Evolutionary conservation across 495 filamentous ascomycete species (phyloP).

Genomic region (Articulospora tetracladia): DNA sequence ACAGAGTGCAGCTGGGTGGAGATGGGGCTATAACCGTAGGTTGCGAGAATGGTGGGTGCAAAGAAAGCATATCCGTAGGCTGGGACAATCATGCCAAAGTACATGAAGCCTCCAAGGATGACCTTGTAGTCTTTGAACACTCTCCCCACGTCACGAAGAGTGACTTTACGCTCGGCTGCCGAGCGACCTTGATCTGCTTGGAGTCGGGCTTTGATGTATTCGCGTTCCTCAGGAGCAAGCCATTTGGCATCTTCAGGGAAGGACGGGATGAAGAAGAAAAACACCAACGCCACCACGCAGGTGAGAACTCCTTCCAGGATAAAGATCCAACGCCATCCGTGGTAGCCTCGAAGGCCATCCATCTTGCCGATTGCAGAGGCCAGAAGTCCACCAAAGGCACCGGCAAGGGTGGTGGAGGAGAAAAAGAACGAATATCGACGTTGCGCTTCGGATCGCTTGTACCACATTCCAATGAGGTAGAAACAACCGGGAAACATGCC

Average conservation of each 20-base stretch:
- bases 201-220: slow-evolving; percentile 69
- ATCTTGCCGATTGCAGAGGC: slow-evolving; percentile 83
- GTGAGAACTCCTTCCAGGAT: slow-evolving; percentile 74
- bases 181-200: slow-evolving; percentile 72
- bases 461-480: slow-evolving; percentile 61
- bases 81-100: slow-evolving; percentile 83
- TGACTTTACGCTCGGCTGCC: slow-evolving; percentile 63
- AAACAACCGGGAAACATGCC: slow-evolving; percentile 90
- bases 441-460: slow-evolving; percentile 80
- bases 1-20: slow-evolving; percentile 77
- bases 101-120: slow-evolving; percentile 78
- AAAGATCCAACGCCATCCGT: slow-evolving; percentile 85
- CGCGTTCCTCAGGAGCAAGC: slow-evolving; percentile 71
- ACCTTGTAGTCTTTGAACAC: slow-evolving; percentile 75
- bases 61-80: slow-evolving; percentile 74
- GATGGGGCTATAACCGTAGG: slow-evolving; percentile 62
- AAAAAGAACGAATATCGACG: slow-evolving; percentile 91
- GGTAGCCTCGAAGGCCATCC: slow-evolving; percentile 63
- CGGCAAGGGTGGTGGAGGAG: slow-evolving; percentile 73
- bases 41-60: slow-evolving; percentile 69
- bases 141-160: slow-evolving; percentile 54
- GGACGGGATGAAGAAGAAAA: slow-evolving; percentile 77
- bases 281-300: slow-evolving; percentile 61
- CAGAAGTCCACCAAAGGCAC: slow-evolving; percentile 82
- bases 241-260: slow-evolving; percentile 67